Conservation (phyloP, 257 asterid species). For the Jacaranda mimosifolia region DNA sequence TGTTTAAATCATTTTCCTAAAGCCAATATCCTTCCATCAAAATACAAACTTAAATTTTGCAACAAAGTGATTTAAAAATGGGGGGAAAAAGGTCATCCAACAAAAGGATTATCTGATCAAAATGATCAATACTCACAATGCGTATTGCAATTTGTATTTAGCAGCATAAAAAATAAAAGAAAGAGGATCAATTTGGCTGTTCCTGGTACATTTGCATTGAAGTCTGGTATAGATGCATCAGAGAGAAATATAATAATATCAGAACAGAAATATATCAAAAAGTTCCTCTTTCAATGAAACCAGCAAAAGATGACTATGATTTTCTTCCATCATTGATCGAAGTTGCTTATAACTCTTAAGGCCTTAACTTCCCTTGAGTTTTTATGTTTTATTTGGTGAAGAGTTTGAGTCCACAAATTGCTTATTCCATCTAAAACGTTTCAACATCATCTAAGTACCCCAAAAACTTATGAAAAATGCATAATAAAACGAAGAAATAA, state of each 20-base stretch:
- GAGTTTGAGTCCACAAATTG: background rate
- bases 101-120: too few relatives aligned
- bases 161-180: too few relatives aligned
- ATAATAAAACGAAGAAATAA: constrained; percentile 2
- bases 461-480: constrained; percentile 14
- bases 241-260: too few relatives aligned
- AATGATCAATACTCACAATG: too few relatives aligned
- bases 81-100: too few relatives aligned
- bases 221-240: too few relatives aligned
- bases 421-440: background rate
- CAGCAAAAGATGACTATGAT: background rate
- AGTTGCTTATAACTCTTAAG: background rate
- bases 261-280: too few relatives aligned
- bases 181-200: too few relatives aligned
- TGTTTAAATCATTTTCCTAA: too few relatives aligned
- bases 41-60: background rate
- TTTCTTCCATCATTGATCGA: background rate
- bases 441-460: background rate
- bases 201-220: too few relatives aligned
- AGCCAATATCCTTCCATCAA: too few relatives aligned
- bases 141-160: too few relatives aligned
- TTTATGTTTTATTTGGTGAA: background rate
- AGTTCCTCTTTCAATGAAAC: background rate
- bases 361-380: background rate
- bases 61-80: background rate